Evolutionary conservation across 1,284 basidiomycete species (phyloP).

Genomic region (Clitocybe nebularis): DNA sequence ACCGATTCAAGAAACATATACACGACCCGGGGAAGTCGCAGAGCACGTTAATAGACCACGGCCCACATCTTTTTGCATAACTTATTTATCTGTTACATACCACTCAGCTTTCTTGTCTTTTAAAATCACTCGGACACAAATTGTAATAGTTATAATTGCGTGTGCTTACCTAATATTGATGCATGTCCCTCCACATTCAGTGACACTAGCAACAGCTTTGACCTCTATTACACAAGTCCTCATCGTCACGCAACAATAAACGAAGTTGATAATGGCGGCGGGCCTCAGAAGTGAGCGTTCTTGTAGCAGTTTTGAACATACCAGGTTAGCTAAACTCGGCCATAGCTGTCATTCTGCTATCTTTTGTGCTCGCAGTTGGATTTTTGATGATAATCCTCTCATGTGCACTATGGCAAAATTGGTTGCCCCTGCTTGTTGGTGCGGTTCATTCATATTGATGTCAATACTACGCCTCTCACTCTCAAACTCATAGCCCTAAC

Average conservation of each 20-base stretch:
- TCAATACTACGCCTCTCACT: not conserved
- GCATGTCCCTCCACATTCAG: not conserved
- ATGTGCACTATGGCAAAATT: constrained; percentile 95
- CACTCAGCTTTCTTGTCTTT: not conserved
- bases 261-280: constrained; percentile 37
- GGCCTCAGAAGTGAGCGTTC: constrained; percentile 38
- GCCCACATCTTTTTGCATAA: not conserved
- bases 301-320: too few species aligned
- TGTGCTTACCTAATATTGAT: not conserved
- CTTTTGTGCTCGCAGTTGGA: constrained; percentile 94
- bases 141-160: not conserved
- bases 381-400: constrained; percentile 98
- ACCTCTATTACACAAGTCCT: not conserved
- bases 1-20: constrained; percentile 23
- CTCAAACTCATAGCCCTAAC: constrained; percentile 65
- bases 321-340: too few species aligned
- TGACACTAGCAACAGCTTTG: not conserved
- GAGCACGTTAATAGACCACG: constrained; percentile 16
- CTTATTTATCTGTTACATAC: constrained; percentile 2
- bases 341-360: constrained; percentile 87
- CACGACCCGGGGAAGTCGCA: constrained; percentile 18
- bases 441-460: constrained; percentile 31
- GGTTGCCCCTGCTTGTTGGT: constrained; percentile 97
- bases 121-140: too few species aligned
- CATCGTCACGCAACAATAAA: not conserved